A percentile compares a stretch with the other conserved stretches of the same genome.
Evolutionary conservation across 148 eudicot species (phyloP).

Genomic region (Vaccinium macrocarpon): DNA sequence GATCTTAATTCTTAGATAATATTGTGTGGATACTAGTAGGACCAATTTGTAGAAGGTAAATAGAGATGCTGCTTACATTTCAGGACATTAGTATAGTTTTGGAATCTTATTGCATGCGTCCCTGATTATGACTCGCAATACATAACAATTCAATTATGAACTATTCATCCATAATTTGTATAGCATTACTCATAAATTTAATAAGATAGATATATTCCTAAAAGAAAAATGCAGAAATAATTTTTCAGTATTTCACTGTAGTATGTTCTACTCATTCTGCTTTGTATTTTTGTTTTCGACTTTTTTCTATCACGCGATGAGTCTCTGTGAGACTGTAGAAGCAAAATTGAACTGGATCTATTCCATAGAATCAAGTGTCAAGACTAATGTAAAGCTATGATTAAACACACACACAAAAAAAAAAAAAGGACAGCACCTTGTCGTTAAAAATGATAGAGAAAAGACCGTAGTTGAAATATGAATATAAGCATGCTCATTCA

Average conservation of each 20-base stretch:
- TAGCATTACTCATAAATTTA: not conserved
- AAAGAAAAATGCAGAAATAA: not conserved
- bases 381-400: not conserved
- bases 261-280: not conserved
- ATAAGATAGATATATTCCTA: not conserved
- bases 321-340: not conserved
- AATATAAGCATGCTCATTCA: too few species aligned
- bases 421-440: not conserved
- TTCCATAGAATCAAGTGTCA: not conserved
- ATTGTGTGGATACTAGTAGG: not conserved
- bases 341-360: not conserved
- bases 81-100: not conserved
- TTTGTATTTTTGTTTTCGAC: not conserved
- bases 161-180: not conserved
- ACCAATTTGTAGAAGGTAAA: not conserved
- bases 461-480: not conserved
- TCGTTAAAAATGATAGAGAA: not conserved
- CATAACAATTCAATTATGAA: not conserved
- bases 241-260: not conserved
- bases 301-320: not conserved
- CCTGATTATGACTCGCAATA: not conserved
- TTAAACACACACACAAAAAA: too few species aligned
- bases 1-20: too few species aligned
- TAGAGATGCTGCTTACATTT: not conserved
- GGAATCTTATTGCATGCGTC: not conserved